Conservation (phyloP, 2,329 filamentous ascomycete species). For the Cordyceps javanica region DNA sequence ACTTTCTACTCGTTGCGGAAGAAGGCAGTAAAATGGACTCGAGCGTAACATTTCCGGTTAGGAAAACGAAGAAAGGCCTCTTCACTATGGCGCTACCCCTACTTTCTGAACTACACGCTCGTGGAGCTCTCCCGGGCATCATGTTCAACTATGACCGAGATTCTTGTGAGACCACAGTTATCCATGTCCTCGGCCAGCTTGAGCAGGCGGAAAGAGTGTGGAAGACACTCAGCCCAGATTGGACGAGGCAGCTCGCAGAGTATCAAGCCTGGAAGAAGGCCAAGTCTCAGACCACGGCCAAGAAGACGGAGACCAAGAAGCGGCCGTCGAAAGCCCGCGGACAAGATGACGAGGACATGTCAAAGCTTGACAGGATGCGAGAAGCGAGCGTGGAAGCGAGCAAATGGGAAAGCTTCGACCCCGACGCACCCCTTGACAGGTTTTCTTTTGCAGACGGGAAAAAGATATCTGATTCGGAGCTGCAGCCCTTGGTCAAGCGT, state of each 20-base stretch:
- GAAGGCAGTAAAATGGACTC: not conserved
- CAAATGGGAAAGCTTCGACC: conserved; percentile 60
- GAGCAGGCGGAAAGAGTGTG: conserved; percentile 32
- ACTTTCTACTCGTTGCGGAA: not conserved
- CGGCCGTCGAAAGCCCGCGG: conserved; percentile 34
- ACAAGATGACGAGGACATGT: conserved; percentile 32
- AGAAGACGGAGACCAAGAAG: conserved; percentile 21
- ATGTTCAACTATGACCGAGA: conserved; percentile 71
- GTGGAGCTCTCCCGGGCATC: conserved; percentile 64
- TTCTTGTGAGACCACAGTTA: conserved; percentile 55
- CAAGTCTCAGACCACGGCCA: conserved; percentile 30
- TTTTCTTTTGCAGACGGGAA: conserved; percentile 63
- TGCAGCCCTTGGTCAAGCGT: conserved; percentile 47
- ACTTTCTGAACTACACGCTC: conserved; percentile 52
- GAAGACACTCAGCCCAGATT: conserved; percentile 50
- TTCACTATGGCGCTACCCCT: conserved; percentile 39
- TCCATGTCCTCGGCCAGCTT: conserved; percentile 45
- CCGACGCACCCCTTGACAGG: conserved; percentile 52
- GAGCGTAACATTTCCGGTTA: not conserved
- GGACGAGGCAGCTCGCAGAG: conserved; percentile 53
- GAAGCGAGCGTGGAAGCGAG: conserved; percentile 52
- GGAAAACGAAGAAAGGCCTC: not conserved
- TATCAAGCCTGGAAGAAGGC: conserved; percentile 53
- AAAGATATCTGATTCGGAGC: conserved; percentile 50
- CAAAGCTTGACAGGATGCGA: conserved; percentile 50